Conservation (phyloP, 257 asterid species). For the Euphrasia confusa region DNA sequence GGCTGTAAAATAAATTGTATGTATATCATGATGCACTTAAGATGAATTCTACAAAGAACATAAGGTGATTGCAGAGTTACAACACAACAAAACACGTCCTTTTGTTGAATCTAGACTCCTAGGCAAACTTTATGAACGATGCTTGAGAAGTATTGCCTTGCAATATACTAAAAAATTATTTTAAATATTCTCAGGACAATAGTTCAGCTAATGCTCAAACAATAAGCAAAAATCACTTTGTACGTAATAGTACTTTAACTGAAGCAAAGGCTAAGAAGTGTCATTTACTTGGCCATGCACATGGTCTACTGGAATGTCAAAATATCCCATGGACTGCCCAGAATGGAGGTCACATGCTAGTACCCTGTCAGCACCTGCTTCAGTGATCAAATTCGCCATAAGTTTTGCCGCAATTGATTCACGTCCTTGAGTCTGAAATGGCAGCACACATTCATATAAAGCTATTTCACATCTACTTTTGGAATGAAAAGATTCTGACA, state of each 20-base stretch:
- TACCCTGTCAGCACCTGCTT: conserved; percentile 90
- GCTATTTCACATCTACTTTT: neutral
- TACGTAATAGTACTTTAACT: neutral
- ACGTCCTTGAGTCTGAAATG: conserved; percentile 77
- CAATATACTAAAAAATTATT: neutral
- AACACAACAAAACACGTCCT: neutral
- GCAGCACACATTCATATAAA: neutral
- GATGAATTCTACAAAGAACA: neutral
- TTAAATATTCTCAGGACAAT: neutral
- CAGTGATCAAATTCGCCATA: conserved; percentile 80
- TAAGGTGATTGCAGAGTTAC: neutral
- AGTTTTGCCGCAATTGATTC: conserved; percentile 89
- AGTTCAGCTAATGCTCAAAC: neutral
- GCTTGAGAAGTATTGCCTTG: neutral
- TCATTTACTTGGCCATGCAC: conserved; percentile 69
- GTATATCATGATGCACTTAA: neutral
- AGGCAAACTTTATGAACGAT: neutral
- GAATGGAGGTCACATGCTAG: conserved; percentile 95
- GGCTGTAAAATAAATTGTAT: conserved; percentile 39
- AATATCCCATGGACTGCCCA: conserved; percentile 94
- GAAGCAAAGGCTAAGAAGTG: neutral
- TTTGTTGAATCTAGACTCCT: neutral
- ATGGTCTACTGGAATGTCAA: conserved; percentile 93
- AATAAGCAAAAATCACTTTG: neutral
- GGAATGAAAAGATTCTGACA: neutral